phyloP scores from a whole-genome alignment of 805 yeast genomes.

The Wickerhamomyces tratensis region DNA sequence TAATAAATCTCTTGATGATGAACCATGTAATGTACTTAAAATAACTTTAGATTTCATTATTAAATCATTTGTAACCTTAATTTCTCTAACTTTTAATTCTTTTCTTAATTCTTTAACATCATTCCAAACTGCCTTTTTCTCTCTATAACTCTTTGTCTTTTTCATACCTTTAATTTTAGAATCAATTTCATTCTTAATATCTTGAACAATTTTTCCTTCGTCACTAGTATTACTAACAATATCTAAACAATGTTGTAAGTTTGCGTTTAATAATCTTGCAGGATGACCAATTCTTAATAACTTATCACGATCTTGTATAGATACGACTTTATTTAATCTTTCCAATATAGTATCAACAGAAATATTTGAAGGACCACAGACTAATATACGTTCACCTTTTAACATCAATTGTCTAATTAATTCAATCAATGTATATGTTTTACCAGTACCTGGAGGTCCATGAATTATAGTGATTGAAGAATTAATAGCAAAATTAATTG shows the following conservation, averaged over 20 bases:
- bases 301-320: slow-evolving; percentile 24
- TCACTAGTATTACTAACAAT: slow-evolving; percentile 50
- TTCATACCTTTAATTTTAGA: slow-evolving; percentile 43
- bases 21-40: slow-evolving; percentile 79
- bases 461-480: slow-evolving; percentile 55
- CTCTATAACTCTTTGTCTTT: slow-evolving; percentile 53
- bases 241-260: slow-evolving; percentile 68
- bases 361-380: slow-evolving; percentile 92
- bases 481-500: slow-evolving; percentile 56
- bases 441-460: slow-evolving; percentile 79
- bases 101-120: slow-evolving; percentile 61
- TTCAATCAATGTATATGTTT: slow-evolving; percentile 79
- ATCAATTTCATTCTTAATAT: slow-evolving; percentile 64
- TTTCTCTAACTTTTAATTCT: slow-evolving; percentile 62
- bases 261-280: slow-evolving; percentile 60
- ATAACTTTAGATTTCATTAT: slow-evolving; percentile 58
- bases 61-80: slow-evolving; percentile 47
- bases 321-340: slow-evolving; percentile 38
- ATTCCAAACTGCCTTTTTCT: slow-evolving; percentile 55
- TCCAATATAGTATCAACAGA: slow-evolving; percentile 89
- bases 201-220: slow-evolving; percentile 52
- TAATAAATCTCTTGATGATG: slow-evolving; percentile 65
- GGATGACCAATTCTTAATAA: slow-evolving; percentile 92
- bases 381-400: slow-evolving; percentile 51
- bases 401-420: slow-evolving; percentile 61